Evolutionary conservation across 306 rosid genomes (phyloP).

Genomic region (Morella rubra): DNA sequence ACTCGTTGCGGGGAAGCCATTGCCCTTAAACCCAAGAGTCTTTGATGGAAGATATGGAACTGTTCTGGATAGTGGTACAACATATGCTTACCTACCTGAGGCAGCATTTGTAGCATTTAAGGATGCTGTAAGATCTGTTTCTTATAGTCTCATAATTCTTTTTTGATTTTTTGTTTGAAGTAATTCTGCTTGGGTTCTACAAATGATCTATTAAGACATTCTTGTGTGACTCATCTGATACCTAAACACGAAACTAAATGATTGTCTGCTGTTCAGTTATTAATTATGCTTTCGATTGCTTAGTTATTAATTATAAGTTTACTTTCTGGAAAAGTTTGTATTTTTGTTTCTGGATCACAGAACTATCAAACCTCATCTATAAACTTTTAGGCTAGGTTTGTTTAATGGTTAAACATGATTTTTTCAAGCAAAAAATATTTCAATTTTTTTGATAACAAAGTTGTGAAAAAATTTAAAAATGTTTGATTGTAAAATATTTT

Average conservation of each 20-base stretch:
- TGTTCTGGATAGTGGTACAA: constrained; percentile 94
- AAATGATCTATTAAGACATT: not conserved
- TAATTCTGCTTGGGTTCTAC: constrained; percentile 15
- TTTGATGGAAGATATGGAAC: constrained; percentile 87
- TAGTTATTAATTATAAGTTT: too few species aligned
- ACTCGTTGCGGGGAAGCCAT: constrained; percentile 78
- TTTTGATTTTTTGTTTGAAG: constrained; percentile 18
- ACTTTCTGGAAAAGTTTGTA: too few species aligned
- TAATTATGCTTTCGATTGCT: too few species aligned
- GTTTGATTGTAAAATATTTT: too few species aligned
- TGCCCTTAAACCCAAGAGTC: constrained; percentile 58
- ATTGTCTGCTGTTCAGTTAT: not conserved
- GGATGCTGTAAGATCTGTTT: constrained; percentile 67
- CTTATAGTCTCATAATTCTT: constrained; percentile 8
- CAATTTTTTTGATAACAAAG: too few species aligned
- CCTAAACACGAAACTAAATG: constrained; percentile 9
- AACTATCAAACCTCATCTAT: too few species aligned
- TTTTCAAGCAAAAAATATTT: too few species aligned
- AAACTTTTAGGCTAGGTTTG: too few species aligned
- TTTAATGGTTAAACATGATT: too few species aligned
- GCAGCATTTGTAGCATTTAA: constrained; percentile 72
- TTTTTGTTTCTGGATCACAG: too few species aligned
- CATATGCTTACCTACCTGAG: constrained; percentile 89
- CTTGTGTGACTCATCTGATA: constrained; percentile 7
- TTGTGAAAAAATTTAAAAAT: too few species aligned